phyloP scores from a whole-genome alignment of 257 asterid genomes.

The Anisodus acutangulus region DNA sequence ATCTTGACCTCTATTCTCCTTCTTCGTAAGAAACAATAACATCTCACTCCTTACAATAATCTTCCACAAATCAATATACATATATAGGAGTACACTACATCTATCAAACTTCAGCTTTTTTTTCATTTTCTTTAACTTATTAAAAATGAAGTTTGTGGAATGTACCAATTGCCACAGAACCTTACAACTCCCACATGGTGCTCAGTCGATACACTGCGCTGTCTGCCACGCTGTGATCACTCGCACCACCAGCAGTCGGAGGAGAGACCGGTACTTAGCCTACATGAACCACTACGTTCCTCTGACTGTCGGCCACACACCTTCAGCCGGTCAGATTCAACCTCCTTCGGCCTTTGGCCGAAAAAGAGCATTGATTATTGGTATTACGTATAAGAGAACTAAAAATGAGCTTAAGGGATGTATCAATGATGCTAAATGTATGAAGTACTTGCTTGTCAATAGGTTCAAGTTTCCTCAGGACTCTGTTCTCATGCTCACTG shows the following conservation, averaged over 20 bases:
- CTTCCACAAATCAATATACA: background rate
- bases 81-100: background rate
- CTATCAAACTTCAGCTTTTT: background rate
- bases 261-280: background rate
- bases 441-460: slow-evolving; percentile 67
- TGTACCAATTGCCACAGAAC: slow-evolving; percentile 79
- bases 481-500: slow-evolving; percentile 86
- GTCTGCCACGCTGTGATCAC: slow-evolving; percentile 66
- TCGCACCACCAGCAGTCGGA: slow-evolving; percentile 43
- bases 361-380: slow-evolving; percentile 82
- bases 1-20: background rate
- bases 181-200: slow-evolving; percentile 81
- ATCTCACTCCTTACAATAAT: background rate
- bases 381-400: slow-evolving; percentile 66
- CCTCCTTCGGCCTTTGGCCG: slow-evolving; percentile 48
- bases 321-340: slow-evolving; percentile 22
- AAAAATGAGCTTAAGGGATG: slow-evolving; percentile 79
- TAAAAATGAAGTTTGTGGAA: slow-evolving; percentile 64
- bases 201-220: slow-evolving; percentile 74
- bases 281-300: slow-evolving; percentile 23
- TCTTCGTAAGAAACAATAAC: background rate
- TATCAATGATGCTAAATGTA: slow-evolving; percentile 85
- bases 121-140: background rate
- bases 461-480: slow-evolving; percentile 74
- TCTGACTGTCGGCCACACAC: slow-evolving; percentile 38